Percentiles rank a stretch among this genome's conserved stretches.
phyloP scores from a whole-genome alignment of 805 yeast species.

The Cyberlindnera xylosilytica region DNA sequence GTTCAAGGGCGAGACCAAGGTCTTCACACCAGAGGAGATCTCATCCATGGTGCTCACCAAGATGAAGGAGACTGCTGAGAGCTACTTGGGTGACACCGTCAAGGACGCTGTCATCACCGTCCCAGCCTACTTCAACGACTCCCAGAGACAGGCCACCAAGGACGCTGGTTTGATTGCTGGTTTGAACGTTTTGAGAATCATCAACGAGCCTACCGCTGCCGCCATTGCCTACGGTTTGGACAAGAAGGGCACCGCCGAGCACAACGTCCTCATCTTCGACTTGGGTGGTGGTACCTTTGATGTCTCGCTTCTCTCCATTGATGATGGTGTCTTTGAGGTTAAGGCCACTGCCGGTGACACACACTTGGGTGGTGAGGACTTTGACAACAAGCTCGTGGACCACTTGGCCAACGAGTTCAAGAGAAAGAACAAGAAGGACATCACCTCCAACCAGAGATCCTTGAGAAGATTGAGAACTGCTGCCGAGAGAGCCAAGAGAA shows the following conservation, averaged over 20 bases:
- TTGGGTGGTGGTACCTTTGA: constrained; percentile 2
- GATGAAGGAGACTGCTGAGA: constrained; percentile 1
- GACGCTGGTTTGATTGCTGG: constrained; percentile 23
- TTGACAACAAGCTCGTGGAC: constrained; percentile 93
- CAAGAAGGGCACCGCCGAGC: constrained; percentile 38
- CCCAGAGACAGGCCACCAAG: constrained; percentile 24
- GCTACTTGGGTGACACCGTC: background rate
- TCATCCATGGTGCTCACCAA: background rate
- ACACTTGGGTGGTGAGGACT: constrained; percentile 98
- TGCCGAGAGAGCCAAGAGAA: constrained; percentile 99
- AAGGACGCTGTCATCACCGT: constrained; percentile 1
- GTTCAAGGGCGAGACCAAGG: constrained; percentile 1
- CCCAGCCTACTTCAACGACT: constrained; percentile 24
- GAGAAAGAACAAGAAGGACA: constrained; percentile 96
- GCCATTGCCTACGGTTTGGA: constrained; percentile 75
- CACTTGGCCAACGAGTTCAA: constrained; percentile 94
- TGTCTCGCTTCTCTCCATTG: background rate
- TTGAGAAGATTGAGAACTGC: constrained; percentile 98
- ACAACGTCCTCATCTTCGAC: background rate
- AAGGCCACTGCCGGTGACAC: constrained; percentile 33
- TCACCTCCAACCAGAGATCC: constrained; percentile 92
- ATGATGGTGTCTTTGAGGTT: constrained; percentile 1
- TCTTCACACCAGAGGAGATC: constrained; percentile 1
- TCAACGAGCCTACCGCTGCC: constrained; percentile 24
- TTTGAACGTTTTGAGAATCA: constrained; percentile 22